Base-by-base conservation (phyloP, 192 early-diverging fungal genomes). In the Coemansia sp. region DNA sequence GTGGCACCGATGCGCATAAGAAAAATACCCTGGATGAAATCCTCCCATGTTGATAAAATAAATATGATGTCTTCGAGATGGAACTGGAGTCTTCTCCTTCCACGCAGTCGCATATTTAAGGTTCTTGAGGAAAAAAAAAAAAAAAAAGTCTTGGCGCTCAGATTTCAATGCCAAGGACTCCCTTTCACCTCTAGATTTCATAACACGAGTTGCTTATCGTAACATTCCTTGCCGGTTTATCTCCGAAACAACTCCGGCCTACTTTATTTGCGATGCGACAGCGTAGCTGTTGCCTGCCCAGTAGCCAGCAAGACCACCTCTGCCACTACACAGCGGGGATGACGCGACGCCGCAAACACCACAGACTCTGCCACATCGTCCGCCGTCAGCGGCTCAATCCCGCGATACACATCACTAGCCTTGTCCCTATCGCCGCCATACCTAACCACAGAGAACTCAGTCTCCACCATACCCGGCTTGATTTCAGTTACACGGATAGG, bases 371-470 rank as follows among this genome's bases (percentile, higher is more conserved):
- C 88, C 69, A 94, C 85, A 69, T 94, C 92, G 16, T 86, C 70
- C 5, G 82, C 88, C 18, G 78, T 81, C 71, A 94, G 72, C 24
- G 90, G 90, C 46, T 88, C 71, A 9, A 91, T 62, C 0, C 94
- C 93, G 45, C 87, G 85, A 77, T 96, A 96, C 21, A 96, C 93
- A 16, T 75, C 60, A 23, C 85, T 84, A 0, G 91, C 91, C 64
- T 77, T 89, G 4, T 40, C 48, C 58, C 84, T 81, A 33, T 94
- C 91, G 0, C 90, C 88, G 26, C 66, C 31, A 76, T 89, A 94
- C 10, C 95, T 83, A 6, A 97, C 86, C 14, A 91, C 79, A 14
- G 88, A 90, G 86, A 95, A 97, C 70, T 97, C 95, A 0, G 95
- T 97, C 75, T 97, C 89, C 5, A 94, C 94, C 85, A 89, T 85